phyloP scores from a whole-genome alignment of 768 basidiomycete genomes.

The Amylocystis lapponica region DNA sequence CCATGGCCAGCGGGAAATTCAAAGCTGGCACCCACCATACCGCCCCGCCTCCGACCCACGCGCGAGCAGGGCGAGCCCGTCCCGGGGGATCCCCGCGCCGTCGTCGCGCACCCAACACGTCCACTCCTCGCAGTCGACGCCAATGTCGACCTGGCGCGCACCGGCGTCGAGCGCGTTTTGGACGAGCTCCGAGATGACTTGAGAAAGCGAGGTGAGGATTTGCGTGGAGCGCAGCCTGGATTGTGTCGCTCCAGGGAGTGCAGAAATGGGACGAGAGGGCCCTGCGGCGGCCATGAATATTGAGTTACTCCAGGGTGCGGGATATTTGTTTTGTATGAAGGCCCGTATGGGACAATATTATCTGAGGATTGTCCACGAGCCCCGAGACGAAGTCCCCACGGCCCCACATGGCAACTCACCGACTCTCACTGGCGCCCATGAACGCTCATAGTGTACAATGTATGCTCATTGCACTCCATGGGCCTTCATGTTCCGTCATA shows the following conservation, averaged over 20 bases:
- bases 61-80: constrained; percentile 51
- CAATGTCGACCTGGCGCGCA: constrained; percentile 62
- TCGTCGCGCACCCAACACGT: constrained; percentile 83
- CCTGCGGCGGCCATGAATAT: no score
- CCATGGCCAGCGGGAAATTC: neutral
- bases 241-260: constrained; percentile 58
- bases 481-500: no score
- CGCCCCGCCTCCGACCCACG: constrained; percentile 46
- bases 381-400: no score
- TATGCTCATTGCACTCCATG: no score
- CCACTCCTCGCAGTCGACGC: constrained; percentile 74
- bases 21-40: constrained; percentile 51
- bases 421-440: no score
- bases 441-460: no score
- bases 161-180: constrained; percentile 89
- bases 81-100: constrained; percentile 67
- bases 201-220: constrained; percentile 75
- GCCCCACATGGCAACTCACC: no score
- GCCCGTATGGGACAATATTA: no score
- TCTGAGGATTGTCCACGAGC: no score
- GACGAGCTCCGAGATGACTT: constrained; percentile 77
- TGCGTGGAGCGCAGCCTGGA: constrained; percentile 75
- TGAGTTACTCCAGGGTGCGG: no score
- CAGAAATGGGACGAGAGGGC: neutral
- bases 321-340: no score